These are phyloP conservation scores for Fistulifera solaris DNA, from an alignment of 108 stramenopile genomes.

Conservation along the genomic window DNA sequence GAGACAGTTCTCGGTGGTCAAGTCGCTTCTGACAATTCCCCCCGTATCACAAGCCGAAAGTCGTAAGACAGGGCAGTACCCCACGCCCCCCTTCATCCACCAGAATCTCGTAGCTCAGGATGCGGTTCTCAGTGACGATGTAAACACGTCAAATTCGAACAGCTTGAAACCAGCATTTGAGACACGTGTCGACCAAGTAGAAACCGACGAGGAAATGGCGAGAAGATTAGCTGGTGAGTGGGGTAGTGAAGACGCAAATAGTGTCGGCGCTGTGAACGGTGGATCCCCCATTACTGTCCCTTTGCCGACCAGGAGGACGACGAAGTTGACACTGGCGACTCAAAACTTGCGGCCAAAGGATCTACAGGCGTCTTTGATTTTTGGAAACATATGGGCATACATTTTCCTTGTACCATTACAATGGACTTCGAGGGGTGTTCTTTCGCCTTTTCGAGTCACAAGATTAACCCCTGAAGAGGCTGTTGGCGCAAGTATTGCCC, in stretches of 20 bases:
- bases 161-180: not conserved
- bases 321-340: not conserved
- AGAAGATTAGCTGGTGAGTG: slow-evolving; percentile 42
- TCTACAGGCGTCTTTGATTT: slow-evolving; percentile 11
- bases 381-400: slow-evolving; percentile 33
- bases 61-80: not conserved
- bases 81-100: not conserved
- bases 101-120: not conserved
- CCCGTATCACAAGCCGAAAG: not conserved
- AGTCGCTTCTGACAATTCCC: slow-evolving; percentile 7
- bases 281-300: not conserved
- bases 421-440: slow-evolving; percentile 63
- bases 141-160: not conserved
- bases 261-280: not conserved
- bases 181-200: not conserved
- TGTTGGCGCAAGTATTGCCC: slow-evolving; percentile 62
- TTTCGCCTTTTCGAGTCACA: slow-evolving; percentile 55
- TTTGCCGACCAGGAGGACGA: not conserved
- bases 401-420: slow-evolving; percentile 66
- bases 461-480: slow-evolving; percentile 59
- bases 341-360: slow-evolving; percentile 6
- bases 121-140: not conserved
- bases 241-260: slow-evolving; percentile 24
- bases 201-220: slow-evolving; percentile 46
- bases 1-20: slow-evolving; percentile 27